These are phyloP conservation scores for Penicillium verhagenii DNA, from an alignment of 495 filamentous ascomycete species.

Conservation along the genomic window DNA sequence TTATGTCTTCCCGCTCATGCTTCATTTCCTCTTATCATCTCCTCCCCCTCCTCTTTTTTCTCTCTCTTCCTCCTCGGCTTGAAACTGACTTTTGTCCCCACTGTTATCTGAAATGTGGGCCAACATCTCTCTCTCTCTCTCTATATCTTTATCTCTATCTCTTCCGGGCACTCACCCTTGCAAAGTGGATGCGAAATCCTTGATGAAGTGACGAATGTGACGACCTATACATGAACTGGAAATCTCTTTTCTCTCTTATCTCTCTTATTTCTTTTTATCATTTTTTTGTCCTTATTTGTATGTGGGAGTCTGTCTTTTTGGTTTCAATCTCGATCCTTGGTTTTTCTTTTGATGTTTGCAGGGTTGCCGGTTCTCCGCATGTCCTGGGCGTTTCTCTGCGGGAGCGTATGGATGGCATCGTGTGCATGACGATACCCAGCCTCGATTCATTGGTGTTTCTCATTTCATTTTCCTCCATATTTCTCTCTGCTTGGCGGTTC, in stretches of 20 bases:
- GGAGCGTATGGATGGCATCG: slow-evolving; percentile 29
- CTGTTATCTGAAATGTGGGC: slow-evolving; percentile 1
- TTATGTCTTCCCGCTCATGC: background rate
- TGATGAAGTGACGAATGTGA: slow-evolving; percentile 46
- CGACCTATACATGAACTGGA: slow-evolving; percentile 40
- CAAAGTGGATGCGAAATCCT: slow-evolving; percentile 9
- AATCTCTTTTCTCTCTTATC: slow-evolving; percentile 14
- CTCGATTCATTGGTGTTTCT: slow-evolving; percentile 37
- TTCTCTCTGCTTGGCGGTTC: slow-evolving; percentile 1
- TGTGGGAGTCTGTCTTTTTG: slow-evolving; percentile 10
- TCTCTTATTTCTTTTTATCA: slow-evolving; percentile 3
- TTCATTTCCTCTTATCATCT: background rate
- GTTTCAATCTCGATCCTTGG: slow-evolving; percentile 19
- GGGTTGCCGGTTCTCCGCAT: slow-evolving; percentile 26
- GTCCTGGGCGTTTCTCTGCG: slow-evolving; percentile 34
- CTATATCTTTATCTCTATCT: too few species aligned
- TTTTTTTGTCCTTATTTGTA: slow-evolving; percentile 6
- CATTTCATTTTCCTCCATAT: background rate
- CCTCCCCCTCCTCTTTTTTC: background rate
- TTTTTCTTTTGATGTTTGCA: slow-evolving; percentile 13
- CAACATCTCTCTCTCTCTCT: background rate
- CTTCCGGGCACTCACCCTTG: slow-evolving; percentile 2
- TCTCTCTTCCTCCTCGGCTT: slow-evolving; percentile 2
- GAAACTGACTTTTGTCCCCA: background rate
- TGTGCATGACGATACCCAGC: slow-evolving; percentile 44